Evolutionary conservation across 148 eudicot genomes (phyloP), one percentile per base, ranked within the genome.

Genomic region (Rhododendron vialii): DNA sequence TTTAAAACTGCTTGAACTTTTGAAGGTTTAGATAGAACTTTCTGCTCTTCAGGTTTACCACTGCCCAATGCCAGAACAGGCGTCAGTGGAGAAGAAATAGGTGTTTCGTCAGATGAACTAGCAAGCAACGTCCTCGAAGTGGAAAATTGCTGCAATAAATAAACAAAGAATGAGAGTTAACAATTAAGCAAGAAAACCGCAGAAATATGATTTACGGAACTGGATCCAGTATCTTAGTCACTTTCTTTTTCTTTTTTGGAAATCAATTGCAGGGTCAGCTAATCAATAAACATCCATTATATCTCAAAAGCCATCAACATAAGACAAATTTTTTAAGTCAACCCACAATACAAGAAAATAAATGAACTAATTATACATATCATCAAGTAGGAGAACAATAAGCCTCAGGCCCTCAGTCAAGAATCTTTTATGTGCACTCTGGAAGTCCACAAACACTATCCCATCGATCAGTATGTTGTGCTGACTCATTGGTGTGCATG

Each of bases 1-100:
- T 96, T 96, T 28, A 96, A 80, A 83, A 96, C 85, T 28, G 99
- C 99, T 88, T 93, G 98, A 80, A 95, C 96, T 87, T 87, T 95
- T 48, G 91, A 88, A 89, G 95, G 93, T 89, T 95, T 96, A 83
- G 92, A 85, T 84, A 92, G 89, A 83, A 89, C 93, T 85, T 92
- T 90, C 90, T 95, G 92, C 84, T 91, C 88, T 91, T 93, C 94
- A 83, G 90, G 69, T 76, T 88, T 90, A n/a, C 91, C 96, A 85
- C 91, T 90, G 35, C 88, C 74, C 18, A 87, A 78, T 30, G 95
- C 91, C 86, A 94, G 83, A 78, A 89, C 89, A 74, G 98, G 98
- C 71, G 93, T 92, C 84, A 96, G 78, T 63, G 98, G 98, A 80
- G 99, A 96, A 83, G 98, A 88, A 84, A 93, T 85, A 43, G 98